A percentile compares a stretch with the other conserved stretches of the same genome.
phyloP scores from a whole-genome alignment of 257 asterid species.

The Handroanthus guayacan region DNA sequence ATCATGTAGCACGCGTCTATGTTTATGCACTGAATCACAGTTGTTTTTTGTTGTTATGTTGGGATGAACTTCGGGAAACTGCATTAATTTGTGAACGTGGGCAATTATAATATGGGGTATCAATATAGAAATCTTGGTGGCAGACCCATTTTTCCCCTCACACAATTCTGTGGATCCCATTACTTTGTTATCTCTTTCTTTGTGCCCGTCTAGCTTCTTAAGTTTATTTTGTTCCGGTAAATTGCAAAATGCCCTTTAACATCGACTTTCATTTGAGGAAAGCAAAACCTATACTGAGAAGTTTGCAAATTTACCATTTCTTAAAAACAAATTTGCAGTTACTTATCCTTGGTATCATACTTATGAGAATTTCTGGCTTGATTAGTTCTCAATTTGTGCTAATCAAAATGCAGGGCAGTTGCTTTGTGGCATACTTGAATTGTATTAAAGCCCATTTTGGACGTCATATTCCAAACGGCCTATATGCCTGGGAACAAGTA shows the following conservation, averaged over 20 bases:
- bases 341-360: slow-evolving; percentile 29
- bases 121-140: slow-evolving; percentile 35
- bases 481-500: slow-evolving; percentile 78
- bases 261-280: slow-evolving; percentile 7
- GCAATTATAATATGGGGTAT: slow-evolving; percentile 30
- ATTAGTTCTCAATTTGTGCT: slow-evolving; percentile 45
- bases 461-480: slow-evolving; percentile 45
- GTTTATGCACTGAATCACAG: slow-evolving; percentile 15
- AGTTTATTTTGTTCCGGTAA: slow-evolving; percentile 19
- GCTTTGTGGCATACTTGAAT: slow-evolving; percentile 48
- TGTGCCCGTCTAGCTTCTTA: slow-evolving; percentile 31
- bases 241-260: slow-evolving; percentile 31
- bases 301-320: slow-evolving; percentile 28
- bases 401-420: slow-evolving; percentile 66
- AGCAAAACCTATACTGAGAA: slow-evolving; percentile 7
- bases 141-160: slow-evolving; percentile 49
- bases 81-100: slow-evolving; percentile 35
- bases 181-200: slow-evolving; percentile 47
- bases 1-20: background rate
- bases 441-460: slow-evolving; percentile 45
- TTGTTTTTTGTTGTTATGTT: slow-evolving; percentile 29
- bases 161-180: slow-evolving; percentile 59
- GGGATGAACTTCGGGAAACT: slow-evolving; percentile 36
- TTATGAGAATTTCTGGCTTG: slow-evolving; percentile 34
- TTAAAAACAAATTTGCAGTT: slow-evolving; percentile 25